Base-by-base conservation (phyloP, 495 filamentous ascomycete species). In the Penicillium soppii region DNA sequence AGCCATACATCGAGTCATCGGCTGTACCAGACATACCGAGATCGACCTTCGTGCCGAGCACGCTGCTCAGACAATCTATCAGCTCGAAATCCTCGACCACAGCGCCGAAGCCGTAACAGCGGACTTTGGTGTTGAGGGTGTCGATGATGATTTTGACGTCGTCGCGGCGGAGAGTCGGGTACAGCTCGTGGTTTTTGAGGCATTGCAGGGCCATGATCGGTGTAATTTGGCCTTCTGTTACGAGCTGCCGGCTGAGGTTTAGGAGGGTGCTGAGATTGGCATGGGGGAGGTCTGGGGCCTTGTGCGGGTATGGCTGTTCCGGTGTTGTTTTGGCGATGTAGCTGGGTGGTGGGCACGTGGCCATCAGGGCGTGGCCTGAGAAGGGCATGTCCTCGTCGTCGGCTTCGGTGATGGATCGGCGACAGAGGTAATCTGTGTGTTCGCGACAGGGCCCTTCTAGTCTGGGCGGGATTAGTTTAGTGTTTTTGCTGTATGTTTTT, bases 381-480 rank as follows among this genome's bases (percentile, higher is more conserved):
- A 84, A 74, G 3, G 74, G 67, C 61, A 72, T 71, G 43, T 78
- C 70, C 43, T 78, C 75, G 30, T 75, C 75, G 42, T 80, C 75
- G 15, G 71, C 66, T 36, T 78, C 74, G 8, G 70, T 77, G 44
- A 75, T 53, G 0, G 77, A 76, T 13, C 72, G 63, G 12, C 73
- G 74, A 38, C 71, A 72, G 33, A 78, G 77, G 46, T 75, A 89
- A 57, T 90, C 88, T 64, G 92, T 88, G 70, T 97, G 94, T 62
- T 94, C 88, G 78, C 95, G 92, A 79, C 94, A 98, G 8, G 91
- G 91, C 57, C 83, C 82, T 79, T 98, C 94, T 69, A 98, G 85
- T 68, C 92, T 97, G 71, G 7, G 23, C 13, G 17, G 27, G 43
- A 4, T 37, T 47, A 25, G 61, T 64, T 35, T 44, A 32, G 23